phyloP scores from a whole-genome alignment of 306 rosid species.

The Trichosanthes cucumerina region DNA sequence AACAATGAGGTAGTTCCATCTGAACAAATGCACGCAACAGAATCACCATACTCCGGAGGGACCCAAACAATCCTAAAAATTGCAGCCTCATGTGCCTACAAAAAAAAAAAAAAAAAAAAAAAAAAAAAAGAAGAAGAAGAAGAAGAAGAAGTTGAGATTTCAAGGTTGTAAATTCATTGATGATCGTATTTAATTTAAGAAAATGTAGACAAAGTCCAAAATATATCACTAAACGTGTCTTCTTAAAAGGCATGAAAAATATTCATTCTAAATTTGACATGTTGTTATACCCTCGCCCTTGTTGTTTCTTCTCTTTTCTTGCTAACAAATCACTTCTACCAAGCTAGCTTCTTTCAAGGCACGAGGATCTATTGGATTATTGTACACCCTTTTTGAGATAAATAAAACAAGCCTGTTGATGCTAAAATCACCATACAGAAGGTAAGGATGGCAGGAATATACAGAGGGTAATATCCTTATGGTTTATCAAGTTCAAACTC shows the following conservation, averaged over 20 bases:
- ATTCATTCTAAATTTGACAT: not conserved
- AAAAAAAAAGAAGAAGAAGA: not conserved
- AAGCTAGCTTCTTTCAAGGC: not conserved
- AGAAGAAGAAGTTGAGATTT: not conserved
- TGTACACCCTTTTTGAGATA: not conserved
- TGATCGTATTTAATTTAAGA: not conserved
- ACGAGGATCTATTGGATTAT: not conserved
- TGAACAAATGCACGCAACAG: slow-evolving; percentile 53
- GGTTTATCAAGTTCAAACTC: not conserved
- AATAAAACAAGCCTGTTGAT: not conserved
- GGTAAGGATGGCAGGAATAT: not conserved
- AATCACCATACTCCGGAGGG: slow-evolving; percentile 80
- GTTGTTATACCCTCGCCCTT: not conserved
- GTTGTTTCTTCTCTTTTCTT: not conserved
- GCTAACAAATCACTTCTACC: not conserved
- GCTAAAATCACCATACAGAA: not conserved
- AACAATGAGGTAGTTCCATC: slow-evolving; percentile 60
- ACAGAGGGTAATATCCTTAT: not conserved
- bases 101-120: not conserved
- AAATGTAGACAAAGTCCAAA: not conserved
- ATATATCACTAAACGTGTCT: not conserved
- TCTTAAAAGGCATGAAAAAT: not conserved
- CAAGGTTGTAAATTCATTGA: not conserved
- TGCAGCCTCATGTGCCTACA: slow-evolving; percentile 44
- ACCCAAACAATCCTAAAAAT: slow-evolving; percentile 65